Conservation (phyloP, 768 basidiomycete genomes). For the Hydnomerulius pinastri region DNA sequence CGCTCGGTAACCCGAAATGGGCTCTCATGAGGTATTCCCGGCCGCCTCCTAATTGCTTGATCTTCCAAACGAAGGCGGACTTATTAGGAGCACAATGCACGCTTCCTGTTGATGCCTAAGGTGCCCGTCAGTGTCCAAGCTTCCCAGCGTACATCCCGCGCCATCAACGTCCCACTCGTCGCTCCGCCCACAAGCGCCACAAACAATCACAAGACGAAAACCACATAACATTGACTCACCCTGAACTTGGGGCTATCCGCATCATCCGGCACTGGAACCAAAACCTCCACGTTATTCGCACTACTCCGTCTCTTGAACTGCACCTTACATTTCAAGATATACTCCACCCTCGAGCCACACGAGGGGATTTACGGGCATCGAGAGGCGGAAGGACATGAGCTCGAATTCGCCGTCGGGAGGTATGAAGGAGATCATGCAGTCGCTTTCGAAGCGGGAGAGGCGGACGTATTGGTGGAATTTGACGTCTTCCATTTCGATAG, state of each 20-base stretch:
- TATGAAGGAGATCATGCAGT: conserved; percentile 98
- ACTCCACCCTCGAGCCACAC: conserved; percentile 87
- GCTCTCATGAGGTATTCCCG: conserved; percentile 98
- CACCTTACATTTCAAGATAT: conserved; percentile 93
- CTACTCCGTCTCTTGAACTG: conserved; percentile 97
- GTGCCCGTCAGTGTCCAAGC: no score
- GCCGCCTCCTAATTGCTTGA: conserved; percentile 95
- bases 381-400: conserved; percentile 96
- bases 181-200: no score
- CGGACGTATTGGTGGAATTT: conserved; percentile 99
- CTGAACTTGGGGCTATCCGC: conserved; percentile 97
- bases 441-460: conserved; percentile 95
- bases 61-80: conserved; percentile 98
- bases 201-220: no score
- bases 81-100: conserved; percentile 98
- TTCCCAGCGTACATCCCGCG: no score
- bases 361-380: conserved; percentile 94
- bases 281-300: conserved; percentile 98
- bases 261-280: conserved; percentile 98
- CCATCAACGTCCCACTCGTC: no score
- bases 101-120: conserved; percentile 92
- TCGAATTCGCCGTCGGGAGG: conserved; percentile 99
- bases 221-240: conserved; percentile 41
- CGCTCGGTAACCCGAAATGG: conserved; percentile 95
- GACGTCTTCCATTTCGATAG: conserved; percentile 99